Evolutionary conservation across 2,329 filamentous ascomycete species (phyloP).

Genomic region (Penicillium sp.): DNA sequence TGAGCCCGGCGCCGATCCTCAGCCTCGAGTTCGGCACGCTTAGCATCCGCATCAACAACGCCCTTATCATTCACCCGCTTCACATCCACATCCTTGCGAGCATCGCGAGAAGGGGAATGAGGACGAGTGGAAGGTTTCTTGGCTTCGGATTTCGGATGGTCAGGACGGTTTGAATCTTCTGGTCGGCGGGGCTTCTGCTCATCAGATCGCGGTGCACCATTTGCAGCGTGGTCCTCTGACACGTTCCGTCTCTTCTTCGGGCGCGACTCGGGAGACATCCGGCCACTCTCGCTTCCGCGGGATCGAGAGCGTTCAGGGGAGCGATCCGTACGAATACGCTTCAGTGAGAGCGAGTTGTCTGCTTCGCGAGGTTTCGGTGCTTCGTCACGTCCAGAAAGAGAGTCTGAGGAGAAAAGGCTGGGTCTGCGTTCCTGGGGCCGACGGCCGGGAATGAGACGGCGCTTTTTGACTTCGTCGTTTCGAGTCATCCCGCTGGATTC

Average conservation of each 20-base stretch:
- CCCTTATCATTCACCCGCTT: constrained; percentile 35
- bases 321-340: constrained; percentile 44
- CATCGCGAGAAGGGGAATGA: constrained; percentile 12
- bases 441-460: constrained; percentile 44
- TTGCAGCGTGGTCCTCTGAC: constrained; percentile 40
- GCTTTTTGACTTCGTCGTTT: constrained; percentile 39
- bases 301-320: constrained; percentile 44
- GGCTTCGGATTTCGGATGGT: constrained; percentile 11
- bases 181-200: constrained; percentile 19
- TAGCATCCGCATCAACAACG: constrained; percentile 34
- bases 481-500: constrained; percentile 29
- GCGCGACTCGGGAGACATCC: constrained; percentile 34
- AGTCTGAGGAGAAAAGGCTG: constrained; percentile 44
- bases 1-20: constrained; percentile 28
- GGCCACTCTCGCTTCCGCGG: constrained; percentile 34
- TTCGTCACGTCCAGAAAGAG: constrained; percentile 42
- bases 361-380: constrained; percentile 31
- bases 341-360: constrained; percentile 32
- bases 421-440: constrained; percentile 41
- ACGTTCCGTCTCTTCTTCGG: constrained; percentile 47
- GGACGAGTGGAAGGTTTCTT: constrained; percentile 14
- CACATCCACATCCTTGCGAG: constrained; percentile 24
- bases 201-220: constrained; percentile 31
- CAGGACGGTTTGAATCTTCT: constrained; percentile 14
- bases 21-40: constrained; percentile 29